phyloP scores from a whole-genome alignment of 2,329 filamentous ascomycete genomes.

The Aschersonia sp. region DNA sequence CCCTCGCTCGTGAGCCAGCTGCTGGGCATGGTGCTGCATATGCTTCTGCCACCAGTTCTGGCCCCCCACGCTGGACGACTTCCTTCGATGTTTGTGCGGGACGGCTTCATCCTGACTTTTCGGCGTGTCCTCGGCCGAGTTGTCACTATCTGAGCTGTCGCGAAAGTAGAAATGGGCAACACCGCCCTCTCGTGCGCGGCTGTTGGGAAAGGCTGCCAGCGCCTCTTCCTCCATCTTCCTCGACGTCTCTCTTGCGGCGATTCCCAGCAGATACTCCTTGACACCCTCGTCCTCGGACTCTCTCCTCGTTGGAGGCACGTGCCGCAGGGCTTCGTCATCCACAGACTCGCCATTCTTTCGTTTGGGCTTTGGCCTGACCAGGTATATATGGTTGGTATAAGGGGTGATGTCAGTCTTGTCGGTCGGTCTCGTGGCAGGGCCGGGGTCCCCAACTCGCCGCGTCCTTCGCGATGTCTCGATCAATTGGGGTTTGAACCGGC shows the following conservation, averaged over 20 bases:
- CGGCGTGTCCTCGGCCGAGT: conserved; percentile 23
- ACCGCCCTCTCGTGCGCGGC: conserved; percentile 51
- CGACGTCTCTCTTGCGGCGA: conserved; percentile 69
- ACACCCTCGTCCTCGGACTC: conserved; percentile 64
- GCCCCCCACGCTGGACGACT: conserved; percentile 43
- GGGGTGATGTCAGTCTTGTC: conserved; percentile 62
- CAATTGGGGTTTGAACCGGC: conserved; percentile 61
- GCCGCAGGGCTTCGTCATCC: conserved; percentile 15
- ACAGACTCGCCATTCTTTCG: conserved; percentile 14
- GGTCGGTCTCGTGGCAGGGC: conserved; percentile 45
- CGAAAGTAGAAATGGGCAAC: conserved; percentile 58
- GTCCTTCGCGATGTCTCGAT: conserved; percentile 67
- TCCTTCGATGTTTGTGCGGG: conserved; percentile 28
- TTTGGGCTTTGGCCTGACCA: conserved; percentile 23
- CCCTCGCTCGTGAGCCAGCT: conserved; percentile 35
- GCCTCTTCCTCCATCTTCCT: conserved; percentile 66
- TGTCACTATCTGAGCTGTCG: conserved; percentile 46
- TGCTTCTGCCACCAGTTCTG: conserved; percentile 64
- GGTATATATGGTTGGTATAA: conserved; percentile 47
- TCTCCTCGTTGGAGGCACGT: conserved; percentile 33
- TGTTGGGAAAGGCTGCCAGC: conserved; percentile 62
- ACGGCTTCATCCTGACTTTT: conserved; percentile 11
- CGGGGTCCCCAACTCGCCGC: conserved; percentile 49
- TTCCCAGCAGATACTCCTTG: conserved; percentile 60
- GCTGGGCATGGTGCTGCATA: conserved; percentile 65